These are phyloP conservation scores for Elaeis oleifera DNA, from an alignment of 202 grass and related monocot genomes.

Conservation along the genomic window DNA sequence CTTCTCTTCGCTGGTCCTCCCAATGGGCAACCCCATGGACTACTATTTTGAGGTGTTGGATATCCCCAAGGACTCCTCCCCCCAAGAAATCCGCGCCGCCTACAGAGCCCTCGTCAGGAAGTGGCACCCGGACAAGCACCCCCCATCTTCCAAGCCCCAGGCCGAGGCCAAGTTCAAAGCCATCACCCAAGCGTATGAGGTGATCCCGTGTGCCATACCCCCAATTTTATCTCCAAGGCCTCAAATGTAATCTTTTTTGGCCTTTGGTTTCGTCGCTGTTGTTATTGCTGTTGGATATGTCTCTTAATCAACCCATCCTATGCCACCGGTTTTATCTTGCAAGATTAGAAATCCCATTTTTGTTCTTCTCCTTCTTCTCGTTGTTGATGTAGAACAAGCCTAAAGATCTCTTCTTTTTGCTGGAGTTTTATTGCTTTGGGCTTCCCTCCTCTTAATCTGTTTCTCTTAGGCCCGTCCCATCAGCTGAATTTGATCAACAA, in stretches of 20 bases:
- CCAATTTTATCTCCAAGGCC: not conserved
- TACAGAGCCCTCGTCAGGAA: constrained; percentile 76
- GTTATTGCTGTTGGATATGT: not conserved
- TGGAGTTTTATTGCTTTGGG: too few relatives aligned
- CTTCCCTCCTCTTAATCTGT: too few relatives aligned
- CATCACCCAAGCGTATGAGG: constrained; percentile 93
- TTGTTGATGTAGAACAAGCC: too few relatives aligned
- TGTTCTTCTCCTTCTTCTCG: too few relatives aligned
- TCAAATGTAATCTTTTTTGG: constrained; percentile 1
- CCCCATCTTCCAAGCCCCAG: constrained; percentile 67
- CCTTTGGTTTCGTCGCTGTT: not conserved
- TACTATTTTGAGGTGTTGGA: constrained; percentile 73
- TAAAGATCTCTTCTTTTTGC: too few relatives aligned
- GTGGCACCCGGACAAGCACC: constrained; percentile 98
- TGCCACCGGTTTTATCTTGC: too few relatives aligned
- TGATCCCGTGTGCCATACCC: not conserved
- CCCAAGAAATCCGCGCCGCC: constrained; percentile 72
- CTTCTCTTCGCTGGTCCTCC: not conserved
- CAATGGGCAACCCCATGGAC: constrained; percentile 72
- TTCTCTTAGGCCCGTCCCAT: too few relatives aligned
- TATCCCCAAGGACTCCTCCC: constrained; percentile 53
- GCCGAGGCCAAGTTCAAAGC: constrained; percentile 81
- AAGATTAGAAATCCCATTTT: too few relatives aligned
- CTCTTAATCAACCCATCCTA: too few relatives aligned
- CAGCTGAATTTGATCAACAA: too few relatives aligned